Conservation (phyloP, 805 yeast species). For the Metschnikowia borealis region DNA sequence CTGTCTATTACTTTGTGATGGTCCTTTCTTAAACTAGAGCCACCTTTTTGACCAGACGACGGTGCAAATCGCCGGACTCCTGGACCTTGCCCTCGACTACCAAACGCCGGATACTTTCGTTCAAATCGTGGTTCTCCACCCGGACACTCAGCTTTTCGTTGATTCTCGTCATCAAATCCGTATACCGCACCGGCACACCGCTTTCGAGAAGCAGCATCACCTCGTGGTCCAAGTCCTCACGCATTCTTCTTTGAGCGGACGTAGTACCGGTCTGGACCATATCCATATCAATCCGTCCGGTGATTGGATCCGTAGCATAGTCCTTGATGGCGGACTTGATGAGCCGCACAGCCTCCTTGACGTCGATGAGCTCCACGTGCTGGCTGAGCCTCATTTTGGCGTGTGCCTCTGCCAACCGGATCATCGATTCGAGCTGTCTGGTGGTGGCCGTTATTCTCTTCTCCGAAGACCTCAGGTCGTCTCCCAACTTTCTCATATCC, state of each 20-base stretch:
- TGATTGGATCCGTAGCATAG: slow-evolving; percentile 95
- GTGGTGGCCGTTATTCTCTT: slow-evolving; percentile 97
- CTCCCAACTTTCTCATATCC: slow-evolving; percentile 91
- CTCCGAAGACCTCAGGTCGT: slow-evolving; percentile 80
- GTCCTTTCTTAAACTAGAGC: slow-evolving; percentile 12
- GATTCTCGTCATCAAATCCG: slow-evolving; percentile 54
- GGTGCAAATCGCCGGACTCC: slow-evolving; percentile 67
- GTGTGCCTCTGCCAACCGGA: slow-evolving; percentile 91
- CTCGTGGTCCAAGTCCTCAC: slow-evolving; percentile 66
- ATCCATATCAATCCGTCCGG: slow-evolving; percentile 97
- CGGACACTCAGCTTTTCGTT: slow-evolving; percentile 63
- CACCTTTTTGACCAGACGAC: slow-evolving; percentile 49
- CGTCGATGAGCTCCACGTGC: slow-evolving; percentile 74
- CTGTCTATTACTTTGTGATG: too few species aligned
- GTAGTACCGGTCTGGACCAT: slow-evolving; percentile 95
- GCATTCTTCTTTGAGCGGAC: slow-evolving; percentile 72
- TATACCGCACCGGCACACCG: slow-evolving; percentile 48
- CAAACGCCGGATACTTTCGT: slow-evolving; percentile 62
- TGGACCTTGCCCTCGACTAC: slow-evolving; percentile 67
- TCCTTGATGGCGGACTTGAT: slow-evolving; percentile 94
- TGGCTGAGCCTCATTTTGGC: slow-evolving; percentile 88
- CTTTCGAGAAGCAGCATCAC: slow-evolving; percentile 53
- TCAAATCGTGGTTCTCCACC: slow-evolving; percentile 68
- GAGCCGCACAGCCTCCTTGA: slow-evolving; percentile 86
- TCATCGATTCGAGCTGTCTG: slow-evolving; percentile 94